phyloP scores from a whole-genome alignment of 164 flowering plant genomes.

The Macadamia integrifolia region DNA sequence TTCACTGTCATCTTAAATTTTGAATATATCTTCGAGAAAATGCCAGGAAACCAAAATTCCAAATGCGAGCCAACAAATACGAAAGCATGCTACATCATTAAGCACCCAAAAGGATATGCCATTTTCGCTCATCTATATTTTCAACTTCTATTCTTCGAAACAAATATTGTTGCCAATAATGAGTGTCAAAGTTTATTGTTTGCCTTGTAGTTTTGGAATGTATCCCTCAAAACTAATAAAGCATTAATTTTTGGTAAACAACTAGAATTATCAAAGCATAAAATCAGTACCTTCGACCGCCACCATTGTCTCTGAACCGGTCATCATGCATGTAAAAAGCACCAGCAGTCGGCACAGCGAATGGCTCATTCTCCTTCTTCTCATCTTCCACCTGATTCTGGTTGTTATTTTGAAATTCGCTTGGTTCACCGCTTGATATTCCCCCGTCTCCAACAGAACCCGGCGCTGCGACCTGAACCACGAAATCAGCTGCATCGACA shows the following conservation, averaged over 20 bases:
- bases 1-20: too few relatives aligned
- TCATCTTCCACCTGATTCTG: constrained; percentile 33
- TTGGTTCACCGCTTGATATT: constrained; percentile 5
- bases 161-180: too few relatives aligned
- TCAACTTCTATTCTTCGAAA: too few relatives aligned
- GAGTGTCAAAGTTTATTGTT: too few relatives aligned
- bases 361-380: constrained; percentile 90
- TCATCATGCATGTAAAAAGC: constrained; percentile 99
- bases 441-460: constrained; percentile 19
- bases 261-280: background rate
- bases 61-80: too few relatives aligned
- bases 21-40: too few relatives aligned
- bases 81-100: too few relatives aligned
- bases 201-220: background rate
- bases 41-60: too few relatives aligned
- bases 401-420: background rate
- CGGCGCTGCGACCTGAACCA: constrained; percentile 13
- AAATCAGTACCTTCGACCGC: constrained; percentile 59
- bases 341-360: constrained; percentile 92
- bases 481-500: constrained; percentile 19
- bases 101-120: too few relatives aligned
- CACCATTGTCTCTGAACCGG: constrained; percentile 70
- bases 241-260: background rate
- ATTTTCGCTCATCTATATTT: too few relatives aligned
- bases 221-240: background rate